These are phyloP conservation scores for Alternaria longipes DNA, from an alignment of 2,329 filamentous ascomycete species.

Conservation along the genomic window DNA sequence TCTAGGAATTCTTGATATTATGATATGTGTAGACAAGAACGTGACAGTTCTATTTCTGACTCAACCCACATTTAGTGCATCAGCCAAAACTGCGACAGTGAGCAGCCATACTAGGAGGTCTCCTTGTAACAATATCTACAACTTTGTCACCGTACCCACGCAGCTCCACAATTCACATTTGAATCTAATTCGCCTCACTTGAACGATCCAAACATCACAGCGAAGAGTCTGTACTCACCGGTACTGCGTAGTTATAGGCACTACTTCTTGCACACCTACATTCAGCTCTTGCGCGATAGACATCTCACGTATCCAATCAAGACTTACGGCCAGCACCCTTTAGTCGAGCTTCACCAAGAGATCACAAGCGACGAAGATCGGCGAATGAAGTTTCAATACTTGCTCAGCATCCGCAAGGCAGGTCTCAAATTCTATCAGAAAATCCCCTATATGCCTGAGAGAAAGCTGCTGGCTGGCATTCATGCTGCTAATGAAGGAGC, in stretches of 20 bases:
- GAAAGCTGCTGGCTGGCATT: neutral
- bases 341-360: neutral
- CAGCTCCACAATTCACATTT: too few relatives aligned
- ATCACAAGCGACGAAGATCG: neutral
- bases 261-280: neutral
- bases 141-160: too few relatives aligned
- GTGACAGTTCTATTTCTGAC: neutral
- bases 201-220: too few relatives aligned
- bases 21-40: neutral
- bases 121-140: too few relatives aligned
- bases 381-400: neutral
- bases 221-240: too few relatives aligned
- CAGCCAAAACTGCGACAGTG: neutral
- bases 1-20: neutral
- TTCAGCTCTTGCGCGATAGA: neutral
- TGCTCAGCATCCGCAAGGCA: neutral
- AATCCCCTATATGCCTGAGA: neutral
- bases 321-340: too few relatives aligned
- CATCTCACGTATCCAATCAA: neutral
- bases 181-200: too few relatives aligned
- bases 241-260: too few relatives aligned
- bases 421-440: neutral
- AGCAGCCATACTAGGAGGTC: neutral
- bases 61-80: neutral
- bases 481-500: neutral